phyloP scores from a whole-genome alignment of 2,329 filamentous ascomycete species.

The Ceratocystiopsis brevicomis region DNA sequence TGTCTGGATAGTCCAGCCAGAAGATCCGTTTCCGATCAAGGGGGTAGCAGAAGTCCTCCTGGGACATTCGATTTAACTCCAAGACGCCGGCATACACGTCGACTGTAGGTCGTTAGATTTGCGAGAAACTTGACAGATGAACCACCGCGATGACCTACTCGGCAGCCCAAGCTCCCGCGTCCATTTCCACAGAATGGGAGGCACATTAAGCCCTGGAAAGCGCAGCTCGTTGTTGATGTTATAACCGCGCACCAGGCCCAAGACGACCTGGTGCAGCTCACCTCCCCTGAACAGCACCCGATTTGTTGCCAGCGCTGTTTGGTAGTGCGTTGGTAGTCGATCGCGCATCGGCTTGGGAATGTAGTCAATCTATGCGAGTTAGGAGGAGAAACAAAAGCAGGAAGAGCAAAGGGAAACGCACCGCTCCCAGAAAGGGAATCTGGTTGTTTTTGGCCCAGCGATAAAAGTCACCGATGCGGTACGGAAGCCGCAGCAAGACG shows the following conservation, averaged over 20 bases:
- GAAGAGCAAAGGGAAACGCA: constrained; percentile 14
- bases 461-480: constrained; percentile 54
- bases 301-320: constrained; percentile 35
- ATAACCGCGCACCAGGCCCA: constrained; percentile 45
- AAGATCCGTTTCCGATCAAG: constrained; percentile 24
- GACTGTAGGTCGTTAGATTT: constrained; percentile 22
- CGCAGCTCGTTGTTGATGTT: constrained; percentile 46
- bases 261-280: constrained; percentile 44
- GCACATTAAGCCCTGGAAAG: constrained; percentile 55
- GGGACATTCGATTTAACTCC: constrained; percentile 31
- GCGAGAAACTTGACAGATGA: too few relatives aligned
- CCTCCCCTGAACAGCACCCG: constrained; percentile 27
- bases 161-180: constrained; percentile 58
- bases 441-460: constrained; percentile 48
- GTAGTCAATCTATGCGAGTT: constrained; percentile 25
- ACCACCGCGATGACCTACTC: constrained; percentile 25
- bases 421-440: constrained; percentile 53
- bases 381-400: not conserved
- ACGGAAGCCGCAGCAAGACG: constrained; percentile 54
- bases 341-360: constrained; percentile 47
- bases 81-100: constrained; percentile 44
- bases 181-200: constrained; percentile 49
- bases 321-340: constrained; percentile 43
- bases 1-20: constrained; percentile 50
- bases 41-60: constrained; percentile 39